Conservation (phyloP, 2,329 filamentous ascomycete species). For the Penicillium sp. region DNA sequence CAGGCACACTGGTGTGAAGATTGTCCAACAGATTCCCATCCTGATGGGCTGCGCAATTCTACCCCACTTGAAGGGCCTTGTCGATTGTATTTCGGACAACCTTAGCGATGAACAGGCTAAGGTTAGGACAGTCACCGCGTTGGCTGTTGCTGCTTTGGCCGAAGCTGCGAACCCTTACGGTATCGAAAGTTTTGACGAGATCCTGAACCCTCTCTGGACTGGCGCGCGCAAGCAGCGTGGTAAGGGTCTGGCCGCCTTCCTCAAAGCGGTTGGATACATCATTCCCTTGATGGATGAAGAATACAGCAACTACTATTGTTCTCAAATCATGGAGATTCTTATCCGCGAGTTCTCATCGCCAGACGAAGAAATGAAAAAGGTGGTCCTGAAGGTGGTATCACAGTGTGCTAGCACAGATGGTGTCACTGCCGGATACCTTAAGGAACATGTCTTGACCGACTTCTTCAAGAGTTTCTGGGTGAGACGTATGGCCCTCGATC, state of each 20-base stretch:
- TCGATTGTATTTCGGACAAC: constrained; percentile 94
- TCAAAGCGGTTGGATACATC: constrained; percentile 97
- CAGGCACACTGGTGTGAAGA: constrained; percentile 96
- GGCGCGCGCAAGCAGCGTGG: constrained; percentile 94
- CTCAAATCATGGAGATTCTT: constrained; percentile 98
- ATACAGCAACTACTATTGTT: constrained; percentile 98
- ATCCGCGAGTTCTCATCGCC: constrained; percentile 94
- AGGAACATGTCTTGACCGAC: constrained; percentile 90
- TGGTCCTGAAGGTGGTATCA: constrained; percentile 94
- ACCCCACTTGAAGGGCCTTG: constrained; percentile 90
- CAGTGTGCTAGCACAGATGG: constrained; percentile 94
- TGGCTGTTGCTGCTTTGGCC: constrained; percentile 91
- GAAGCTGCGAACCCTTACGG: constrained; percentile 97
- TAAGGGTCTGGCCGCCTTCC: constrained; percentile 90
- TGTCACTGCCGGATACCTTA: constrained; percentile 91
- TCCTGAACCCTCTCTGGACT: constrained; percentile 95
- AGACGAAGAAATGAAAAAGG: constrained; percentile 99
- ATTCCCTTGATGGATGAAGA: constrained; percentile 99
- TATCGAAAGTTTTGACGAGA: constrained; percentile 98
- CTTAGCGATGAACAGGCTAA: constrained; percentile 98
- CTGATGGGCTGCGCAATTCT: constrained; percentile 97
- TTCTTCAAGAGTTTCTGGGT: constrained; percentile 99
- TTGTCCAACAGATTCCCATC: constrained; percentile 97
- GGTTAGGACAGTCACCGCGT: constrained; percentile 90
- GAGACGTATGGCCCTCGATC: constrained; percentile 91